A percentile compares a stretch with the other conserved stretches of the same genome.
Evolutionary conservation across 495 filamentous ascomycete genomes (phyloP).

Genomic region (Aspergillus saccharolyticus): DNA sequence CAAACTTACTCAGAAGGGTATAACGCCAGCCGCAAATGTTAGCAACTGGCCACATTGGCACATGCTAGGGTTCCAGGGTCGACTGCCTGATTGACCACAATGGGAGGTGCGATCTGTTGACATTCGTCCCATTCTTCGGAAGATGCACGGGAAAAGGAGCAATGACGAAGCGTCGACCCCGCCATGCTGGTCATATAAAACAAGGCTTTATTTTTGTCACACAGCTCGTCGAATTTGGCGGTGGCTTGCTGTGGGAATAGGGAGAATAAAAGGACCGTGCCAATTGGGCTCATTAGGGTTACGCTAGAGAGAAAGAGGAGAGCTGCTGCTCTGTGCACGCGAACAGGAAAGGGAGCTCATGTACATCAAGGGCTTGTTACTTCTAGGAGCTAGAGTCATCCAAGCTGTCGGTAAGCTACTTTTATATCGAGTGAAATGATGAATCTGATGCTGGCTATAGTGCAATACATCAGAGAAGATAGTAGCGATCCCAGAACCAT

Average conservation of each 20-base stretch:
- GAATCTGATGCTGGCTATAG: slow-evolving; percentile 13
- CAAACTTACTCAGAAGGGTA: neutral
- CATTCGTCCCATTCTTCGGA: neutral
- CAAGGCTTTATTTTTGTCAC: too few species aligned
- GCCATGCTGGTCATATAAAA: neutral
- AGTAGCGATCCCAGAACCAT: slow-evolving; percentile 36
- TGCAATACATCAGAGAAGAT: slow-evolving; percentile 10
- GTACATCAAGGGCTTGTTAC: slow-evolving; percentile 20
- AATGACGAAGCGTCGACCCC: neutral
- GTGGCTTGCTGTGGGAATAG: neutral
- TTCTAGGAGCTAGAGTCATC: slow-evolving; percentile 18
- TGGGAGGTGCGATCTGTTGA: too few species aligned
- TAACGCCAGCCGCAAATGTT: neutral
- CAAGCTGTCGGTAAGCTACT: slow-evolving; percentile 33
- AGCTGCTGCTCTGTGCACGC: slow-evolving; percentile 4
- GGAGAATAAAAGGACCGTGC: neutral
- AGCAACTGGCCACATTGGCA: neutral
- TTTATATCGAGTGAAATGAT: too few species aligned
- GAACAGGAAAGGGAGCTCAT: slow-evolving; percentile 21
- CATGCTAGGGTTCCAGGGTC: neutral
- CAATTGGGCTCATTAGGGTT: neutral
- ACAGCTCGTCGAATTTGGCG: neutral
- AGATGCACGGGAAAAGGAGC: neutral
- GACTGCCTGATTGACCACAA: neutral
- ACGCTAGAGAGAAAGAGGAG: neutral